Evolutionary conservation across 176 grass and related monocot genomes (phyloP), one percentile per base, ranked within the genome.

Genomic region (Ananas comosus): DNA sequence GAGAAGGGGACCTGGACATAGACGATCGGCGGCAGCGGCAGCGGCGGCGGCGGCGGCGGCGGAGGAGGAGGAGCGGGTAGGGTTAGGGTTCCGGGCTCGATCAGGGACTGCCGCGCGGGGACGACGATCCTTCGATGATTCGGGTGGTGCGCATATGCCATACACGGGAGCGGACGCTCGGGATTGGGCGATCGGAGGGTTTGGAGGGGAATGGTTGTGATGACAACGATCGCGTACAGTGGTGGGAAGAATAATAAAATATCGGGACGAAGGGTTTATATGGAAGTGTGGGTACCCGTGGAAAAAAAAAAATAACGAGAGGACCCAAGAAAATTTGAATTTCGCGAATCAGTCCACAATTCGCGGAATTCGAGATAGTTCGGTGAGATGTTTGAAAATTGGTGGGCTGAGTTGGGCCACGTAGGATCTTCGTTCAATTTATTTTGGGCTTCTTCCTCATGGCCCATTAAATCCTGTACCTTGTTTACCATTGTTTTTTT

Each of bases 1-100:
- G 33, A 14, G 17, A 63, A 57, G 14, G 80, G 76, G 0, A 76
- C 54, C 4, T 73, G 66, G 28, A 79, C 49, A 65, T 79, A 81
- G 48, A 70, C 67, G 50, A 58, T 27, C 17, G 27, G 22, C 16
- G 74, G 65, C 33, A 61, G 76, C 3, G 87, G 74, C 3, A 80
- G 83, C 74, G 70, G 73, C 51, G 67, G 78, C 2, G 77, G 77
- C 14, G 2, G 22, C 16, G 71, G 65, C 33, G 65, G 76, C 3
- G 87, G 83, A 11, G 74, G 79, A 52, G 79, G 84, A 48, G 65
- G 78, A 51, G 33, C 49, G 70, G 63, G 12, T 10, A 72, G 71
- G 48, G 33, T 75, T 80, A 83, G 80, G 77, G 83, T 80, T 78
- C 70, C 76, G 52, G 29, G 53, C 66, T 74, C 70, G 29, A 57